Evolutionary conservation across 2,329 filamentous ascomycete genomes (phyloP), one percentile per base, ranked within the genome.

Genomic region (Penicillium concentricum): DNA sequence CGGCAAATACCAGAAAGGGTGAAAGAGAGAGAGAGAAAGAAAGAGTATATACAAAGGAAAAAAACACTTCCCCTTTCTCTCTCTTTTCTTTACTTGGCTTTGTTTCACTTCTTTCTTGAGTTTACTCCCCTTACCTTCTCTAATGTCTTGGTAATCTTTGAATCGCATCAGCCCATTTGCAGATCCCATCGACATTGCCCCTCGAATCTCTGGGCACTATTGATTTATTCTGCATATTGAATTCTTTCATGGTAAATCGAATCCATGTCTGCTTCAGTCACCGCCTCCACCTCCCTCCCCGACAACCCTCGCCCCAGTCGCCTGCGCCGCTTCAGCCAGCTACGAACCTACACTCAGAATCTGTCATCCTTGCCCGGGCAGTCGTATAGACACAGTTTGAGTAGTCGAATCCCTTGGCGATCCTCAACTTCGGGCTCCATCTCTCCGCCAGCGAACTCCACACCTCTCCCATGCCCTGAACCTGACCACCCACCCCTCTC

Each of bases 251-350:
- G 44, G 26, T 50, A 46, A 51, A 50, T 43, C 51, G 48, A 53
- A 58, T 50, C 57, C 58, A 72, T 71, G 66, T 67, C 69, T 60
- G 61, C 72, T 44, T 72, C 71, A 56, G 71, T 72, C 65, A 71
- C 72, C 70, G 68, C 72, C 67, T 71, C 72, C 71, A 61, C 72
- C 60, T 62, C 69, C 57, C 58, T 69, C 55, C 60, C 71, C 56
- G 71, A 74, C 53, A 57, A 59, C 56, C 59, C 61, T 67, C 72
- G 73, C 60, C 64, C 68, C 44, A 69, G 73, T 51, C 72, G 70
- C 53, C 67, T 76, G 57, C 73, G 74, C 44, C 72, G 75, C 47
- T 64, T 77, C 45, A 76, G 73, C 67, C 73, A 74, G 65, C 67
- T 77, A 54, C 71, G 74, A 54, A 67, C 72, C 39, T 74, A 74